These are phyloP conservation scores for Botryotinia narcissicola DNA, from an alignment of 2,329 filamentous ascomycete genomes.

Conservation along the genomic window DNA sequence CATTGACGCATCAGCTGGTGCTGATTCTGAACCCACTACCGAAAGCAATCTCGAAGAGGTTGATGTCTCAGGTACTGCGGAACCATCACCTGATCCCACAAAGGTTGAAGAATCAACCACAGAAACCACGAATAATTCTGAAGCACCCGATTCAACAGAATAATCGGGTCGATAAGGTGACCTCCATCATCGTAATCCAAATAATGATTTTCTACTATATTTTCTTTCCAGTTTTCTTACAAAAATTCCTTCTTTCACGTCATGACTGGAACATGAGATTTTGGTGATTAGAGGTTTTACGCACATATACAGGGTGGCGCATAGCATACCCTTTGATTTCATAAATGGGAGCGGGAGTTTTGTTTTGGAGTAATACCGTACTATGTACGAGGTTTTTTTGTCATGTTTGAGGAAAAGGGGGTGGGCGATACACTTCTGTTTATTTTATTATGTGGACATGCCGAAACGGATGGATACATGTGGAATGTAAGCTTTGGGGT, in stretches of 20 bases:
- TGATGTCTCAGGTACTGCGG: not conserved
- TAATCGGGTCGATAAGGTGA: not conserved
- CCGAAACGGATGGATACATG: not conserved
- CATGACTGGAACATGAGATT: not conserved
- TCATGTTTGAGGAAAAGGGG: not conserved
- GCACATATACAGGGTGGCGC: constrained; percentile 16
- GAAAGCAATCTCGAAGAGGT: not conserved
- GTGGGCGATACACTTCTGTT: not conserved
- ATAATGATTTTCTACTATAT: not conserved
- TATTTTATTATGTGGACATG: not conserved
- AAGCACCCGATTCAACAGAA: not conserved
- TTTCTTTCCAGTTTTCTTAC: not conserved
- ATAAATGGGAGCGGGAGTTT: constrained; percentile 2
- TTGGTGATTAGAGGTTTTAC: constrained; percentile 1
- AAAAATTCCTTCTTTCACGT: not conserved
- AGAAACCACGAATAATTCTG: not conserved
- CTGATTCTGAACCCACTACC: too few relatives aligned
- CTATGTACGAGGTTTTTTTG: constrained; percentile 30
- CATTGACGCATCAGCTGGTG: not conserved
- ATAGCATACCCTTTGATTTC: constrained; percentile 11
- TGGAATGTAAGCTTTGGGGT: not conserved
- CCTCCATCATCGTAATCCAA: not conserved
- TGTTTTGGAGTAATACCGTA: constrained; percentile 5
- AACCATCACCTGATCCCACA: not conserved
- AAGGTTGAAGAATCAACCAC: not conserved